Evolutionary conservation across 768 basidiomycete species (phyloP), one percentile per base, ranked within the genome.

Genomic region (Lactifluus pinguis): DNA sequence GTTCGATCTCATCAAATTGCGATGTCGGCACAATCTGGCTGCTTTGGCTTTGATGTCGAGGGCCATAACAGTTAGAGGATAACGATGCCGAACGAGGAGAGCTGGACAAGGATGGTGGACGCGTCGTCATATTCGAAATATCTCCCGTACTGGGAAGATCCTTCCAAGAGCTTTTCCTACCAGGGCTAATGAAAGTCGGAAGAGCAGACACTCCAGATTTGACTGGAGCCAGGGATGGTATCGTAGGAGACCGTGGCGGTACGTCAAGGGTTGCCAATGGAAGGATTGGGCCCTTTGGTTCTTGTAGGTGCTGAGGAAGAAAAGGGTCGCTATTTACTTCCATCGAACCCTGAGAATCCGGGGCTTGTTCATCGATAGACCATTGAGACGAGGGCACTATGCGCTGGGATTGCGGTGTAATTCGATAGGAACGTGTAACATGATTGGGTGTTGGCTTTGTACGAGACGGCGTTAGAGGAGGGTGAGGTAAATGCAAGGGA

Each of bases 361-460:
- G 0, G 36, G 17, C 6, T 15, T 53, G 51, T 42, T 62, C 56
- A 45, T 62, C 61, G 7, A 48, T 48, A n/a, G 57, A 58, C 51
- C 51, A 62, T 48, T 62, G 61, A 7, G 61, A 62, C 6, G 61
- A 62, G 17, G 61, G 61, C 25, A 62, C 61, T 15, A 62, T 58
- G 32, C 61, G 56, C 48, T 62, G 61, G n/a, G 61, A 58, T 5
- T 62, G 47, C 9, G 61, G 61, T 2, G 61, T 62, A 49, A 47
- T 54, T 17, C 47, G 61, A 44, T 21, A n/a, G 11, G 38, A 4
- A 25, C 2, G 30, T 17, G 39, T 2, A 53, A 34, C 34, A 17
- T 42, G 15, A 36, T 50, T 2, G 13, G 21, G 4, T 38, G 36
- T 53, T 30, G 34, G 15, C 41, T 49, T 62, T 30, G 61, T 19